Percentiles rank a stretch among this genome's conserved stretches.
Conservation (phyloP, 495 filamentous ascomycete genomes). For the Xylaria intraflava region DNA sequence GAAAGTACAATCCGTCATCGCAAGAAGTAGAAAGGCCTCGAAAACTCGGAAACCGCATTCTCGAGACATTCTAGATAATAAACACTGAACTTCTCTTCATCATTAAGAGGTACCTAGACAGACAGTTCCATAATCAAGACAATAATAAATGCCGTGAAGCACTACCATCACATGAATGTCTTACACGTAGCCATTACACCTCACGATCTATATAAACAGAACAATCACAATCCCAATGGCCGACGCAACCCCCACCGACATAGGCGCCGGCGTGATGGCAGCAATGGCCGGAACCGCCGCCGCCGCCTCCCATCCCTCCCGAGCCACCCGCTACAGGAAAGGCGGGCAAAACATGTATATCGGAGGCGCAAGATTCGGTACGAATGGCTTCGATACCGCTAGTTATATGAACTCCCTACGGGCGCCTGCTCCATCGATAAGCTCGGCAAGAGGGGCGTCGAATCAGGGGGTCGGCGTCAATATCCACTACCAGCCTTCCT, state of each 20-base stretch:
- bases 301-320: slow-evolving; percentile 1
- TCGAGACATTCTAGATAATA: no score
- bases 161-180: neutral
- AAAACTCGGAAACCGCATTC: neutral
- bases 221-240: neutral
- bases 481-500: slow-evolving; percentile 8
- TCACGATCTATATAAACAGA: no score
- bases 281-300: neutral
- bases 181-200: neutral
- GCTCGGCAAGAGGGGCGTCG: neutral
- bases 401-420: slow-evolving; percentile 11
- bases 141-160: no score
- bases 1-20: neutral
- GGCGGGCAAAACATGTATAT: neutral
- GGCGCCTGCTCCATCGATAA: neutral
- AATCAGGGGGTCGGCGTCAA: neutral
- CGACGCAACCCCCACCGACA: neutral
- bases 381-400: neutral
- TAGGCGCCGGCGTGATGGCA: neutral
- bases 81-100: neutral
- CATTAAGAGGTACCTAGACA: neutral
- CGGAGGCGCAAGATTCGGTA: neutral
- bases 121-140: neutral
- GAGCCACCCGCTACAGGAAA: neutral
- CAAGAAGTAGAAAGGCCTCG: neutral